Evolutionary conservation across 2,329 filamentous ascomycete genomes (phyloP).

Genomic region (Rutstroemia sp.): DNA sequence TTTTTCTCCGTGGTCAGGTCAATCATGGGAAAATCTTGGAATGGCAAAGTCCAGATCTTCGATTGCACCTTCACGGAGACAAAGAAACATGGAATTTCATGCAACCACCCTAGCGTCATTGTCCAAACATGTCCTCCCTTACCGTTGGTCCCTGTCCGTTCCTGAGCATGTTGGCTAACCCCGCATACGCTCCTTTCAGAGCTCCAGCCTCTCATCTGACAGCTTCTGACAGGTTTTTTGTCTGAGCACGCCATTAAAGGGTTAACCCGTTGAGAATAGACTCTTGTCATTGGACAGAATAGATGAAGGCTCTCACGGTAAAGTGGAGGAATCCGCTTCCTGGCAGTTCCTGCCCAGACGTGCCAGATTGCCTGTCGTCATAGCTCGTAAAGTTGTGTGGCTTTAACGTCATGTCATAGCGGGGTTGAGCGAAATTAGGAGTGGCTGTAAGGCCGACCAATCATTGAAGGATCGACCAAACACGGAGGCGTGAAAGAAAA

Average conservation of each 20-base stretch:
- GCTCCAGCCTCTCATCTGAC: too few species aligned
- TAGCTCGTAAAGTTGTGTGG: neutral
- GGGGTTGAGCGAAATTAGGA: neutral
- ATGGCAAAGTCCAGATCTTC: neutral
- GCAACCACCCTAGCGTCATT: neutral
- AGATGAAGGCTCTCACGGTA: too few species aligned
- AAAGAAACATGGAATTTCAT: neutral
- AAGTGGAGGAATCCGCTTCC: too few species aligned
- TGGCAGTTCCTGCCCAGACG: neutral
- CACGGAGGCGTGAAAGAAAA: too few species aligned
- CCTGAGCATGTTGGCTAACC: too few species aligned
- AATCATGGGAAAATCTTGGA: neutral
- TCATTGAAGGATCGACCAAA: neutral
- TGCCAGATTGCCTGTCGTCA: slow-evolving; percentile 3
- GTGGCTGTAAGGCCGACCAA: slow-evolving; percentile 2
- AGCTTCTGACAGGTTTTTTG: neutral
- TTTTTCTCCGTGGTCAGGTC: neutral
- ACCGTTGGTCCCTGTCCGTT: too few species aligned
- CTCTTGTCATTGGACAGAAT: too few species aligned
- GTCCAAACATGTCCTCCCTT: too few species aligned
- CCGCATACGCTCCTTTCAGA: too few species aligned
- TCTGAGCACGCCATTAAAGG: neutral
- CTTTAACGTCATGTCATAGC: slow-evolving; percentile 1
- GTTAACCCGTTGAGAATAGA: too few species aligned
- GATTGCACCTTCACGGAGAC: neutral